These are phyloP conservation scores for Fusarium concolor DNA, from an alignment of 2,329 filamentous ascomycete genomes.

Conservation along the genomic window DNA sequence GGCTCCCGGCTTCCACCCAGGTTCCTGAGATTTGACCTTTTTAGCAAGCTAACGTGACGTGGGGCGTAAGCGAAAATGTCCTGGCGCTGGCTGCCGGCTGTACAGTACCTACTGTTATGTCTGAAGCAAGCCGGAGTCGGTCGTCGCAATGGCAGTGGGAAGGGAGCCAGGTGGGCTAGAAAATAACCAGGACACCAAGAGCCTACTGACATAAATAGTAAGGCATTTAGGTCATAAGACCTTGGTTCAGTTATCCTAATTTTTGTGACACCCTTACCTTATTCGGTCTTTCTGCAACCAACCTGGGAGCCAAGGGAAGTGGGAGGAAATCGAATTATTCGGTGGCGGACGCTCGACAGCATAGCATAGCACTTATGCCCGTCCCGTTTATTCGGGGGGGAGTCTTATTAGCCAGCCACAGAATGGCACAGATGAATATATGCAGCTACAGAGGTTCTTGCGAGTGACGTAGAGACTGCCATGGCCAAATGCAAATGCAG, in stretches of 20 bases:
- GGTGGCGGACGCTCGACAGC: neutral
- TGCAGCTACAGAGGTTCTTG: conserved; percentile 21
- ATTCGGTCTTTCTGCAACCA: too few species aligned
- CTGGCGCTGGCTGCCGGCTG: conserved; percentile 1
- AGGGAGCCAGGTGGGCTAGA: too few species aligned
- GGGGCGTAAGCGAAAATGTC: neutral
- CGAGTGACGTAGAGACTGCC: conserved; percentile 3
- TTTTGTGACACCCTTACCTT: too few species aligned
- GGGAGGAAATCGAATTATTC: neutral
- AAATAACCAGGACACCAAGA: too few species aligned
- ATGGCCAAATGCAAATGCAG: conserved; percentile 3
- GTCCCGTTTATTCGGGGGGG: neutral
- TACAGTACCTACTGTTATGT: neutral
- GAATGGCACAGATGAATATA: neutral
- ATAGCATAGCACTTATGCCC: conserved; percentile 3
- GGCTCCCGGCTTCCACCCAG: neutral
- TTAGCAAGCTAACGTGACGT: neutral
- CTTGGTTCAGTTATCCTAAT: too few species aligned
- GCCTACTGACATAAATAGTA: too few species aligned
- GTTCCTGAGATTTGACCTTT: conserved; percentile 11
- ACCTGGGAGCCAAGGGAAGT: neutral
- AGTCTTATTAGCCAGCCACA: neutral
- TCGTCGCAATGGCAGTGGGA: neutral
- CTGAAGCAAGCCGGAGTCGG: conserved; percentile 5
- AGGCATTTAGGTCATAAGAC: too few species aligned